Conservation (phyloP, 2,329 filamentous ascomycete genomes). For the Alternaria infectoria region DNA sequence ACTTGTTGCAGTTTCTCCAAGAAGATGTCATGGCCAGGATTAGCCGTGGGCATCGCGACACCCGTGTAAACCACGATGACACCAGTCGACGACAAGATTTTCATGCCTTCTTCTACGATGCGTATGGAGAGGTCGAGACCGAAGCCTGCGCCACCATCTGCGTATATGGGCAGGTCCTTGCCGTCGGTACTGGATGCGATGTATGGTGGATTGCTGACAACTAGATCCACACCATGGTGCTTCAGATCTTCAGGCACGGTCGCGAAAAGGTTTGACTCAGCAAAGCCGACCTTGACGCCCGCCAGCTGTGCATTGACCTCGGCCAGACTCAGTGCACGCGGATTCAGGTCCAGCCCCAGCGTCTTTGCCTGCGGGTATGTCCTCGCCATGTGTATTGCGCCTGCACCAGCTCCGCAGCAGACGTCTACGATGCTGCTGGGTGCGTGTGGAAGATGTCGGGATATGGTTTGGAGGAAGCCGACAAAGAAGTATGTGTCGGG, state of each 20-base stretch:
- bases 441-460: conserved; percentile 11
- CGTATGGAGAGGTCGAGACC: conserved; percentile 28
- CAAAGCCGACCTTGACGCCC: conserved; percentile 15
- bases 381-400: conserved; percentile 31
- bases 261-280: conserved; percentile 29
- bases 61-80: conserved; percentile 31
- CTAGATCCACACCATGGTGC: conserved; percentile 21
- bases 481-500: conserved; percentile 34
- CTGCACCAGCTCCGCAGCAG: conserved; percentile 32
- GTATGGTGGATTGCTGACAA: conserved; percentile 35
- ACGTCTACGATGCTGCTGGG: conserved; percentile 26
- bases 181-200: conserved; percentile 29
- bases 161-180: conserved; percentile 30
- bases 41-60: conserved; percentile 23
- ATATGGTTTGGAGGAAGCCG: conserved; percentile 19
- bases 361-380: conserved; percentile 23
- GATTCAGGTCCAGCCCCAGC: conserved; percentile 29
- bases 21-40: conserved; percentile 26
- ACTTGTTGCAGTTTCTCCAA: conserved; percentile 22
- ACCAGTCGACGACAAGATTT: conserved; percentile 19
- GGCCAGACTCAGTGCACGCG: conserved; percentile 23
- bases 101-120: conserved; percentile 28
- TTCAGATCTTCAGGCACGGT: conserved; percentile 14
- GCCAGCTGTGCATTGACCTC: conserved; percentile 25
- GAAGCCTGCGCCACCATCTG: conserved; percentile 31